Base-by-base conservation (phyloP, 192 early-diverging fungal genomes). In the Piromyces finnis region DNA sequence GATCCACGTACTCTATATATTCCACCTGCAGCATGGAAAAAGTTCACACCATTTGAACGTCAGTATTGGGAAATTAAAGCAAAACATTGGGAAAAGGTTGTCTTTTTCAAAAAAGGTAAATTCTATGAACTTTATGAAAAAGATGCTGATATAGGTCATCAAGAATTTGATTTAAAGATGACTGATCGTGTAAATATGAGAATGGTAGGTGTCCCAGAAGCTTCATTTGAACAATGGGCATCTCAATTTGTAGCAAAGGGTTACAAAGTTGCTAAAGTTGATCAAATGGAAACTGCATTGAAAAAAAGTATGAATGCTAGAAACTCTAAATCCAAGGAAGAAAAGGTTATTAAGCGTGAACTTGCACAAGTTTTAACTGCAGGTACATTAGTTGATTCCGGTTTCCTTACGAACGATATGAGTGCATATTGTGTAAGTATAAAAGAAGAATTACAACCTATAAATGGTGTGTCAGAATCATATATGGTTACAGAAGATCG, bases 101-200 rank as follows among this genome's bases (percentile, higher is more conserved):
- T 98, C 18, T 98, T 98, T 83, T 99, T 98, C 89, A 99, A 99
- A 82, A 99, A 99, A 88, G 96, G 97, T 81, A 98, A 98, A 85
- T 98, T 98, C 79, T 97, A 92, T 84, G 90, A 99, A 85, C 87
- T 99, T n/a, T 99, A 98, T 82, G 97, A 99, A 84, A 95, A 95
- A 77, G 98, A 99, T 82, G 98, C 98, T 2, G 93, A 97, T 77
- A 94, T 99, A 83, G 97, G 95, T 29, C 95, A 96, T 82, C 93
- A 93, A 79, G 88, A 95, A 79, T 99, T 99, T 84, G 98, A 99
- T 84, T 89, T 98, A 82, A 97, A 97, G 80, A 82, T 99, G 81
- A 96, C 95, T 3, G 97, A 97, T 83, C 89, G 98, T 29, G 94
- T 94, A 77, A 98, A 99, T 87, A 99, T 99, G 98, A 88, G 95